Conservation (phyloP, 2,329 filamentous ascomycete species). For the Colletotrichum musae region DNA sequence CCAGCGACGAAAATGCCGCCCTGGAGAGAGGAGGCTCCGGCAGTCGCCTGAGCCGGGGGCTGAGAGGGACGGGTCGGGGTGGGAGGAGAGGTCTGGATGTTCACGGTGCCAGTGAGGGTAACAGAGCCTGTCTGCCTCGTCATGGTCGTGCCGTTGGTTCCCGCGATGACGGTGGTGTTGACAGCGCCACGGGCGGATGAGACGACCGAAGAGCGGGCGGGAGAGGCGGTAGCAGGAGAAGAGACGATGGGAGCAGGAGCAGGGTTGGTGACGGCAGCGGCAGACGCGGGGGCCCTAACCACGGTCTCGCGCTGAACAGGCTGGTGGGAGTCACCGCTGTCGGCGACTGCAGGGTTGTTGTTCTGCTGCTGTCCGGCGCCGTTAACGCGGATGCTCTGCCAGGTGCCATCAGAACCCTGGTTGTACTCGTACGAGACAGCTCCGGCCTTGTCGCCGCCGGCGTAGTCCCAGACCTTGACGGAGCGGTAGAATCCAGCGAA, state of each 20-base stretch:
- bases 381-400: conserved; percentile 48
- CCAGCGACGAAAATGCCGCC: conserved; percentile 20
- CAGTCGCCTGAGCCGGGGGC: neutral
- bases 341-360: neutral
- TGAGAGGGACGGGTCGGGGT: conserved; percentile 49
- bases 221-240: neutral
- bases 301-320: conserved; percentile 4
- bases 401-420: conserved; percentile 45
- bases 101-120: conserved; percentile 45
- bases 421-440: conserved; percentile 48
- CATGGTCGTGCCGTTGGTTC: conserved; percentile 50
- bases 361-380: conserved; percentile 47
- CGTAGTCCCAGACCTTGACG: conserved; percentile 49
- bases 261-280: neutral
- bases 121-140: conserved; percentile 13
- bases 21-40: conserved; percentile 16
- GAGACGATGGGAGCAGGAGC: neutral
- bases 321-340: neutral
- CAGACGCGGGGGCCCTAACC: neutral
- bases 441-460: conserved; percentile 45
- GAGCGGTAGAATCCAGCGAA: conserved; percentile 46
- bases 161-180: conserved; percentile 46
- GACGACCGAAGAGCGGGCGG: neutral
- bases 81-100: conserved; percentile 42
- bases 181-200: conserved; percentile 7